phyloP scores from a whole-genome alignment of 441 rosid genomes.

The Populus hybrid region DNA sequence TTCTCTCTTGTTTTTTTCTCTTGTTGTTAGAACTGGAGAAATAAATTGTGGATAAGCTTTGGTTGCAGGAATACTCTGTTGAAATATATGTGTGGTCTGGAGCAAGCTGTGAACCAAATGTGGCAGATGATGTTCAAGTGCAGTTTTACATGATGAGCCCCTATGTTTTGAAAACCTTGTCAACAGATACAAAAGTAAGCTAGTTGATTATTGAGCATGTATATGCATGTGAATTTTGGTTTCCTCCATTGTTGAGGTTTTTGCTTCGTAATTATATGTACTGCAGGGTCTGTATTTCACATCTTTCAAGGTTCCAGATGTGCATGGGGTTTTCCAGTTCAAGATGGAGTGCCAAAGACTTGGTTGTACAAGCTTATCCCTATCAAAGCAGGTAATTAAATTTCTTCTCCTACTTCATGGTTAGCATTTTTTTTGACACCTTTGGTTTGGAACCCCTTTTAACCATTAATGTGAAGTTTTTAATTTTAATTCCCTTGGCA shows the following conservation, averaged over 20 bases:
- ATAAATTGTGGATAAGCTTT: too few relatives aligned
- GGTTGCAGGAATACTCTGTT: too few relatives aligned
- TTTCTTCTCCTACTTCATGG: background rate
- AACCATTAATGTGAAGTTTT: background rate
- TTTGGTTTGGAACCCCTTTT: background rate
- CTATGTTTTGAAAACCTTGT: conserved; percentile 48
- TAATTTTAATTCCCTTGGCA: background rate
- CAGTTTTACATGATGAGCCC: conserved; percentile 70
- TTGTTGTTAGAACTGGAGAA: too few relatives aligned
- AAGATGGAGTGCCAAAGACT: conserved; percentile 46
- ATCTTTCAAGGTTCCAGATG: conserved; percentile 50
- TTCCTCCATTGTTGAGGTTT: background rate
- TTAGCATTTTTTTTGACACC: background rate
- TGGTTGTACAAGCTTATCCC: conserved; percentile 45
- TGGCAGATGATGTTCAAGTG: conserved; percentile 51
- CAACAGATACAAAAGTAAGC: conserved; percentile 34
- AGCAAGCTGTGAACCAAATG: conserved; percentile 46
- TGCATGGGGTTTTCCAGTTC: conserved; percentile 49
- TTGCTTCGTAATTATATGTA: conserved; percentile 5
- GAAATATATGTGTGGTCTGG: too few relatives aligned
- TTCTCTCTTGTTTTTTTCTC: too few relatives aligned
- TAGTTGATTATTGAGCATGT: background rate
- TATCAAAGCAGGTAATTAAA: conserved; percentile 50
- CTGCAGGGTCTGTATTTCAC: conserved; percentile 44
- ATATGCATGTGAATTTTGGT: background rate